Percentiles rank a stretch among this genome's conserved stretches.
Conservation (phyloP, 164 flowering plant genomes). For the Kalanchoe fedtschenkoi region DNA sequence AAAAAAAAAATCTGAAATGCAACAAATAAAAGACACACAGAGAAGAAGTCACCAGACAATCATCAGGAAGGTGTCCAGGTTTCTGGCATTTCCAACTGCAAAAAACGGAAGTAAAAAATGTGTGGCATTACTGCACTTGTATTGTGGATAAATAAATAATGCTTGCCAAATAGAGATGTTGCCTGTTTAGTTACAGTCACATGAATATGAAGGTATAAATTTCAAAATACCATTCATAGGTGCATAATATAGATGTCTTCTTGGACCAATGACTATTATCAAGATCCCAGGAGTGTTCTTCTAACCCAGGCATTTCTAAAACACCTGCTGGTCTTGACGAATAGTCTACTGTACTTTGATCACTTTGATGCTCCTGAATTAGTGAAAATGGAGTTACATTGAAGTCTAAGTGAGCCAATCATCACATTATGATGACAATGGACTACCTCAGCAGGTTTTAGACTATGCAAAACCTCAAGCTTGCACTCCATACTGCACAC, state of each 20-base stretch:
- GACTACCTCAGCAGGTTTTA: slow-evolving; percentile 25
- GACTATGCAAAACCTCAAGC: slow-evolving; percentile 34
- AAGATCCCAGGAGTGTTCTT: slow-evolving; percentile 57
- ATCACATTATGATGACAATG: background rate
- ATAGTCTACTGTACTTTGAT: slow-evolving; percentile 14
- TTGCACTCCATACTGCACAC: slow-evolving; percentile 90
- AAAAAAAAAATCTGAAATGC: background rate
- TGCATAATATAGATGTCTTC: slow-evolving; percentile 47
- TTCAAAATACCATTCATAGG: slow-evolving; percentile 72
- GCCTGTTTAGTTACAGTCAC: background rate
- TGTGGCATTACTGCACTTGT: background rate
- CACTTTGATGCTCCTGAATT: slow-evolving; percentile 25
- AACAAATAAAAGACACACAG: background rate
- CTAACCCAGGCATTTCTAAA: slow-evolving; percentile 24
- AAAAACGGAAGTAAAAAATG: slow-evolving; percentile 2
- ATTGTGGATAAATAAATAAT: background rate
- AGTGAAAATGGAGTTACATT: background rate
- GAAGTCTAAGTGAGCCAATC: background rate
- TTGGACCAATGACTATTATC: slow-evolving; percentile 46
- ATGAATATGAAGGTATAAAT: background rate
- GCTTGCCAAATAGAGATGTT: background rate
- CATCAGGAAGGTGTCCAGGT: slow-evolving; percentile 90
- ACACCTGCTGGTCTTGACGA: slow-evolving; percentile 18
- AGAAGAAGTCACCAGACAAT: slow-evolving; percentile 41
- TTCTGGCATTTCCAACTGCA: slow-evolving; percentile 74